phyloP scores from a whole-genome alignment of 2,329 filamentous ascomycete genomes.

The Aspergillus latus region DNA sequence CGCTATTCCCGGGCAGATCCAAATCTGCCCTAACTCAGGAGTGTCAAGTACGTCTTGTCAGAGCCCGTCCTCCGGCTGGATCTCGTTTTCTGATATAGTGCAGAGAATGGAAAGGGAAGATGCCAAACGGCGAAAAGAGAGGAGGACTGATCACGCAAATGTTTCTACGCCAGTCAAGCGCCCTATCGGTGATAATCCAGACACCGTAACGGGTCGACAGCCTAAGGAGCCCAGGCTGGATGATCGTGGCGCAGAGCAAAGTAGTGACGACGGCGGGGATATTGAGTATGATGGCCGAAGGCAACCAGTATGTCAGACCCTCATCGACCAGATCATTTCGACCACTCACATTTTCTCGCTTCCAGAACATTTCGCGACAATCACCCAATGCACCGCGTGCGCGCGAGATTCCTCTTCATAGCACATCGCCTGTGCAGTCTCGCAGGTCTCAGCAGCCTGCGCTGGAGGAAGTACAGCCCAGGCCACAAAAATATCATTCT shows the following conservation, averaged over 20 bases:
- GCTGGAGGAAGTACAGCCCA: background rate
- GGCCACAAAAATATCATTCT: background rate
- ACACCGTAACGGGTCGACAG: background rate
- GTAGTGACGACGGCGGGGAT: background rate
- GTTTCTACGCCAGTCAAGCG: background rate
- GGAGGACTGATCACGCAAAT: background rate
- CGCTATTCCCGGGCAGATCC: background rate
- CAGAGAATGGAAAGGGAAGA: background rate
- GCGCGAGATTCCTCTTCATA: background rate
- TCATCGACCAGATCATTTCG: background rate
- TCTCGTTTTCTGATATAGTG: background rate
- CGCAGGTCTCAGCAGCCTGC: background rate
- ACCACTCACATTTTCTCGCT: background rate
- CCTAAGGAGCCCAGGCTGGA: background rate
- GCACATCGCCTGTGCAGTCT: background rate
- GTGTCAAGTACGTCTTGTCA: background rate
- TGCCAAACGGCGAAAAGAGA: background rate
- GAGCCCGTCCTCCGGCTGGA: background rate
- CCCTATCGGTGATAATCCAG: background rate
- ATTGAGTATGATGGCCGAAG: background rate
- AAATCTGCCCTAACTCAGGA: background rate
- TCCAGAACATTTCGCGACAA: background rate
- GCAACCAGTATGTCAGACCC: background rate
- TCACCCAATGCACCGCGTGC: background rate
- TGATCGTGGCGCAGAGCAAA: background rate